Base-by-base conservation (phyloP, 176 grass and related monocot species). In the Stipa capillata region DNA sequence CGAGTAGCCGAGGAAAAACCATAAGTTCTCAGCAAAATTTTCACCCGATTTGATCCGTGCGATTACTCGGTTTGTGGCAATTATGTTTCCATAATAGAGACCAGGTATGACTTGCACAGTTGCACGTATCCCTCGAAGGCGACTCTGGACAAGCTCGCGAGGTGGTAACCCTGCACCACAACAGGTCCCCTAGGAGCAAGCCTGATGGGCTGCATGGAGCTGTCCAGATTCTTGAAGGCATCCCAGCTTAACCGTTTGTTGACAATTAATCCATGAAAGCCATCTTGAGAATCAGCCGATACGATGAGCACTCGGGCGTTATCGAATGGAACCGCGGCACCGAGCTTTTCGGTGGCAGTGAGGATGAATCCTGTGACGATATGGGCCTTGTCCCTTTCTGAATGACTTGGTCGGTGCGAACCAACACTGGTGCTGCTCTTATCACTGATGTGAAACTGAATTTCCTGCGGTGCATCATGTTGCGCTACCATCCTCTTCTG, bases 1-100 rank as follows among this genome's bases (percentile, higher is more conserved):
- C 5, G 88, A 90, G 79, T 89, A 94, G 31, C 92, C 90, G 7
- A 94, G 72, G 77, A 98, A 98, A 71, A 98, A 98, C 92, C 96
- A 98, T 48, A 87, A 44, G 23, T 83, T 77, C 54, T 89, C 56
- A 18, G 57, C 23, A 44, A 78, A 83, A 28, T 85, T 80, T 42
- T 86, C 70, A 7, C 90, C 81, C 21, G 72, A 84, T 69, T 75
- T 90, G 55, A 98, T 90, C 72, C 23, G 74, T 69, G 45, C 56
- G 39, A 87, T 77, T 58, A 87, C 67, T 61, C 33, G 43, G 32
- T 73, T 74, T 28, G 95, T 94, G 49, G 77, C 85, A 8, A 87
- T 55, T 53, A 90, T 84, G 75, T 85, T 89, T 32, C 95, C 92
- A 40, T 92, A 98, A 79, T 94, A 94, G 62, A 94, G 50, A 32